Conservation (phyloP, 495 filamentous ascomycete species). For the Penicillium herquei region DNA sequence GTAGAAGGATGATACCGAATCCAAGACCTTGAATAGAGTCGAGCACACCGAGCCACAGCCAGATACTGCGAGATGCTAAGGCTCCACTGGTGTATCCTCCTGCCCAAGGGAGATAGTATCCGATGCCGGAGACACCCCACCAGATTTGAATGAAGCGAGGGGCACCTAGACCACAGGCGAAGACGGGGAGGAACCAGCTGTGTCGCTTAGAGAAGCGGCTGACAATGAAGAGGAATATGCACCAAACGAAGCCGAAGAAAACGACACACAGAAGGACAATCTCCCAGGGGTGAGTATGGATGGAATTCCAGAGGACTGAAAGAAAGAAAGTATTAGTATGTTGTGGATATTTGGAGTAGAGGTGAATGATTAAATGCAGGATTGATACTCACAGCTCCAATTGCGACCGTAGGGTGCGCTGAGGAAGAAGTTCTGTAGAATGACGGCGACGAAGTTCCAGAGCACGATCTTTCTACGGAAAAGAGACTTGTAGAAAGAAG, state of each 20-base stretch:
- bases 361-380: not conserved
- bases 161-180: slow-evolving; percentile 49
- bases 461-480: slow-evolving; percentile 45
- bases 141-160: slow-evolving; percentile 52
- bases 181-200: slow-evolving; percentile 51
- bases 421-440: slow-evolving; percentile 50
- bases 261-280: slow-evolving; percentile 41
- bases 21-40: slow-evolving; percentile 51
- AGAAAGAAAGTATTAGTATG: slow-evolving; percentile 10
- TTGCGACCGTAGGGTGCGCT: slow-evolving; percentile 50
- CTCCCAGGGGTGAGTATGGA: slow-evolving; percentile 42
- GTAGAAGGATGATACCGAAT: slow-evolving; percentile 50
- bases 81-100: slow-evolving; percentile 39
- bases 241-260: slow-evolving; percentile 48
- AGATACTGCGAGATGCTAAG: slow-evolving; percentile 45
- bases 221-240: slow-evolving; percentile 39
- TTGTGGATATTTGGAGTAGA: not conserved
- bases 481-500: slow-evolving; percentile 50
- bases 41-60: slow-evolving; percentile 51
- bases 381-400: slow-evolving; percentile 41
- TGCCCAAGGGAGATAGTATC: slow-evolving; percentile 47
- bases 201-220: slow-evolving; percentile 42
- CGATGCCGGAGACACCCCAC: slow-evolving; percentile 49
- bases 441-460: slow-evolving; percentile 48
- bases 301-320: slow-evolving; percentile 44